Evolutionary conservation across 495 filamentous ascomycete species (phyloP), one percentile per base, ranked within the genome.

Genomic region (Aspergillus egyptiacus): DNA sequence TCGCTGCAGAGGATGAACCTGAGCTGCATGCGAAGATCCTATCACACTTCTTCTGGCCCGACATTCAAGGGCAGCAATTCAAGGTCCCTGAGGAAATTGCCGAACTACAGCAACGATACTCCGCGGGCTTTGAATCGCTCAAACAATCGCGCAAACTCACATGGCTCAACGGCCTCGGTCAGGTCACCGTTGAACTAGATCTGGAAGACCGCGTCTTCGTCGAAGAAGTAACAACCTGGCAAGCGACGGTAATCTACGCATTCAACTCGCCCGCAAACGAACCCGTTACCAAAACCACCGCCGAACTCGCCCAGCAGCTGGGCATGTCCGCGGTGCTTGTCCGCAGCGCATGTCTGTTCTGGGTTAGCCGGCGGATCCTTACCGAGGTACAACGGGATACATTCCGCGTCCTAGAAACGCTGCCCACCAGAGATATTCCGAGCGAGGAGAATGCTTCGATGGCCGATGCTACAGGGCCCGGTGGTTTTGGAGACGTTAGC

Each of bases 21-120:
- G 67, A 75, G 10, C 52, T 85, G n/a, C 84, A 91, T 51, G 79
- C 89, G 6, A 87, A 91, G 47, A 91, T 97, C 38, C 71, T 97
- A 4, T 95, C 89, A 0, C 79, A 87, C n/a, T 80, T 94, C 56
- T 99, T 91, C 73, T 99, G 93, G 93, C 91, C 94, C 0, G 71
- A 82, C 2, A 71, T 96, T 9, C 83, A 89, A 33, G 79, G 85
- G 15, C 86, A 91, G 54, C 73, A 74, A 19, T 96, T 95, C 67
- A 61, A 70, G 25, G 67, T 94, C 8, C 93, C 94, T 3, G 43
- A 67, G 0, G 72, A 73, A 27, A 81, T 97, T 27, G 46, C 64
- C 4, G 60, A 74, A 2, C 65, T 87, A 20, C 87, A 91, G 63
- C 65, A 78, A 41, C 70, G 67, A 18, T 98, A 95, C 68, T 79